Evolutionary conservation across 768 basidiomycete genomes (phyloP), one percentile per base, ranked within the genome.

Genomic region (Boletus barrowsii): DNA sequence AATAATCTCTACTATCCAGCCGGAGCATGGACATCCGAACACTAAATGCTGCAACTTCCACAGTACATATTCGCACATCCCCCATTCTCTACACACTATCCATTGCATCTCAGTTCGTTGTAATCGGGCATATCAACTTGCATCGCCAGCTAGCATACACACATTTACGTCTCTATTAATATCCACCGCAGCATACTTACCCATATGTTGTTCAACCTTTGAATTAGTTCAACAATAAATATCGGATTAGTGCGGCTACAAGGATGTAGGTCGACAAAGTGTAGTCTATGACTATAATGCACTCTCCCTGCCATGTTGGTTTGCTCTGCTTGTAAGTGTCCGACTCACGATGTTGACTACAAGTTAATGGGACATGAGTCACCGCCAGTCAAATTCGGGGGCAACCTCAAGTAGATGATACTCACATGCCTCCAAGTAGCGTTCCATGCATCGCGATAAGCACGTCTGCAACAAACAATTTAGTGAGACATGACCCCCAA

Each of bases 351-450:
- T 81, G 68, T 86, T 88, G 74, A 92, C 90, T 93, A 59, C n/a
- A 41, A 36, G 39, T 33, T 22, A 14, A 47, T 14, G 33, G 13
- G 6, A 35, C 11, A 36, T 17, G 35, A 35, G 59, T 37, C 15
- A 9, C 9, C 13, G 1, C 9, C 13, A 0, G 35, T 63, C 44
- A 55, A 51, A 47, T 35, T 57, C 17, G 15, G n/a, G 18, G 17
- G 42, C 33, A 26, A 20, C 30, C 18, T 24, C 36, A 48, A 49
- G 24, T 26, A 32, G 15, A 10, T 15, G 5, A 4, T 48, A 81
- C 88, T 74, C 63, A 91, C 90, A 92, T 35, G 88, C 88, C 71
- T 93, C 88, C 75, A 93, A 76, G 66, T 91, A 93, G 42, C 89
- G 82, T 49, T 91, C 88, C 63, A 91, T 75, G 67, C 91, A 93